These are phyloP conservation scores for Leptographium procerum DNA, from an alignment of 2,329 filamentous ascomycete species.

Conservation along the genomic window DNA sequence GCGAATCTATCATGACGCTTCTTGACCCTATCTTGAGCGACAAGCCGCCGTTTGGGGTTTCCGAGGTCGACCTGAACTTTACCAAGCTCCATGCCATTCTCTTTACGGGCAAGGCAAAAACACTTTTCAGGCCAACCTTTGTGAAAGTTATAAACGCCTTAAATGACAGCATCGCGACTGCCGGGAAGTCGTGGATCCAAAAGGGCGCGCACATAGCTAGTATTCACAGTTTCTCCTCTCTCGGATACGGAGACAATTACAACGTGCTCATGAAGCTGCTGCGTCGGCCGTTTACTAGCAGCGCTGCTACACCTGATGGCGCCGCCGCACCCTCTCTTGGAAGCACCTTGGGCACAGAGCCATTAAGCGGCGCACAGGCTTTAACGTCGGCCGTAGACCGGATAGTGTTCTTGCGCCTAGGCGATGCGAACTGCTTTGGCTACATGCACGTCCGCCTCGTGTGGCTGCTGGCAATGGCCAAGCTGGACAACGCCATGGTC, in stretches of 20 bases:
- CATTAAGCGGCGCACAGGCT: background rate
- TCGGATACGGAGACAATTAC: slow-evolving; percentile 39
- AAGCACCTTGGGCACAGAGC: background rate
- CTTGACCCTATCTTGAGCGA: slow-evolving; percentile 45
- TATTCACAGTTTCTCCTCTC: slow-evolving; percentile 38
- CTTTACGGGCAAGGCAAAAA: slow-evolving; percentile 39
- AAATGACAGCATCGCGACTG: slow-evolving; percentile 43
- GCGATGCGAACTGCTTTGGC: slow-evolving; percentile 47
- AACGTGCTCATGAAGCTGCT: slow-evolving; percentile 31
- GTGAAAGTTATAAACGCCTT: slow-evolving; percentile 41
- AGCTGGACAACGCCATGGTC: slow-evolving; percentile 28
- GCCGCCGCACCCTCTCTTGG: background rate
- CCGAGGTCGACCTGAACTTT: slow-evolving; percentile 40
- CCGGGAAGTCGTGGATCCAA: slow-evolving; percentile 40
- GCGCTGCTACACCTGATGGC: slow-evolving; percentile 1
- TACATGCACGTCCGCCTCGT: slow-evolving; percentile 52
- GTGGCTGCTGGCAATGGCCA: slow-evolving; percentile 40
- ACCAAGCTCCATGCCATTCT: slow-evolving; percentile 54
- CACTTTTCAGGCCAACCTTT: slow-evolving; percentile 33
- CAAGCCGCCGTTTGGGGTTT: slow-evolving; percentile 16
- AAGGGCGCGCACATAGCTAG: slow-evolving; percentile 46
- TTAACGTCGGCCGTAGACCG: slow-evolving; percentile 32
- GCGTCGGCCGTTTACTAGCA: slow-evolving; percentile 16
- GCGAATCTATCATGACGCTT: slow-evolving; percentile 58
- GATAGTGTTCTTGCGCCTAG: slow-evolving; percentile 37